Base-by-base conservation (phyloP, 208 protist genomes). In the Sergeia podlipaevii region DNA sequence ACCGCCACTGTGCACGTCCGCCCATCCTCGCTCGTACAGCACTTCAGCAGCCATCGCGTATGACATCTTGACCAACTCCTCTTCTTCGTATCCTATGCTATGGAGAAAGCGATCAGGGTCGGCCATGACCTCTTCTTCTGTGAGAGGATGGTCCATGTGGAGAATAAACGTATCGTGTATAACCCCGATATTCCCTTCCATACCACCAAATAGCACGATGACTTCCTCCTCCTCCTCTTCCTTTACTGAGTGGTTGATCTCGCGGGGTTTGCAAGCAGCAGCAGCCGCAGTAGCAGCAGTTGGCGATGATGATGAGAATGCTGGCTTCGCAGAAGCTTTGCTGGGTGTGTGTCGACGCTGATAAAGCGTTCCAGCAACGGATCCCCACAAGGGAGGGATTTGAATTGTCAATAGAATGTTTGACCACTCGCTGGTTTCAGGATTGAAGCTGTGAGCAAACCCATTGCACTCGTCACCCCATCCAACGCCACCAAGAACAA, bases 171-270 rank as follows among this genome's bases (percentile, higher is more conserved):
- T 85, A 47, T 48, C 48, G 38, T 65, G 60, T n/a, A 37, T 61
- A 17, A 32, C 70, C 48, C 60, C 47, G 3, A 45, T 59, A 0
- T 34, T 39, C n/a, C 57, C 60, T 1, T 60, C 67, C 70, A 85
- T 79, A 13, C 81, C 81, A 50, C 81, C 81, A 64, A 89, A 89
- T 21, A 89, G 15, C 3, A 89, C 77, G 6, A 85, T 58, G 17
- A 89, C 81, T 44, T 89, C 60, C 23, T 84, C 71, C 24, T 74
- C 58, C 24, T 48, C 45, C 4, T 34, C 34, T 28, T 30, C 32
- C 20, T 20, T 28, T 2, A 37, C 28, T 15, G 29, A 18, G 6
- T 3, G 26, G 23, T 2, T 10, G 17, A 13, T 27, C 23, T 49
- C 43, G 2, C n/a, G 20, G 47, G 24, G 17, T 41, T 2, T 21